These are phyloP conservation scores for Quercus ilex DNA, from an alignment of 306 rosid genomes.

Conservation along the genomic window DNA sequence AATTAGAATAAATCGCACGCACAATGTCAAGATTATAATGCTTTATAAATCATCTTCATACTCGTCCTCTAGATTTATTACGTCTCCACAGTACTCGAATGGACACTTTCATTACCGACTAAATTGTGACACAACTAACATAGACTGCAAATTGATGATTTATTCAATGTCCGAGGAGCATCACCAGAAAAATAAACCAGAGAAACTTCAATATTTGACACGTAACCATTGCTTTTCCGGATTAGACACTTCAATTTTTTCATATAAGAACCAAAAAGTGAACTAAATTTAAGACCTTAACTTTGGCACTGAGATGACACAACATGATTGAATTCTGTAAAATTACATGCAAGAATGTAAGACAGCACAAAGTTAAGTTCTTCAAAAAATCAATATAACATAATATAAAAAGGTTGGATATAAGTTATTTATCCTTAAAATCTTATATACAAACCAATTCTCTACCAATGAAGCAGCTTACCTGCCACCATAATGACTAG, in stretches of 20 bases:
- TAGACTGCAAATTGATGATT: neutral
- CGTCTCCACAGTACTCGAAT: neutral
- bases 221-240: neutral
- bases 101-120: neutral
- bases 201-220: neutral
- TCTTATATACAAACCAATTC: conserved; percentile 8
- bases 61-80: neutral
- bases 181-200: neutral
- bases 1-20: neutral
- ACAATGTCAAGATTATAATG: neutral
- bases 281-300: neutral
- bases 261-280: neutral
- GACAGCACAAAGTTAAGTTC: neutral
- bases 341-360: neutral
- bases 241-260: neutral
- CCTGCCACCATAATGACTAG: conserved; percentile 75
- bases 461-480: conserved; percentile 20
- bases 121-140: neutral
- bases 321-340: neutral
- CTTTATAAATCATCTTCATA: neutral
- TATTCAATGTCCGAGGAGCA: neutral
- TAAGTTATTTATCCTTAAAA: neutral
- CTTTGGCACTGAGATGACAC: neutral
- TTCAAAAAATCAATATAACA: neutral
- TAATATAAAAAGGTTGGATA: neutral